Evolutionary conservation across 805 yeast species (phyloP).

Genomic region (Zygoascus bituminiphila): DNA sequence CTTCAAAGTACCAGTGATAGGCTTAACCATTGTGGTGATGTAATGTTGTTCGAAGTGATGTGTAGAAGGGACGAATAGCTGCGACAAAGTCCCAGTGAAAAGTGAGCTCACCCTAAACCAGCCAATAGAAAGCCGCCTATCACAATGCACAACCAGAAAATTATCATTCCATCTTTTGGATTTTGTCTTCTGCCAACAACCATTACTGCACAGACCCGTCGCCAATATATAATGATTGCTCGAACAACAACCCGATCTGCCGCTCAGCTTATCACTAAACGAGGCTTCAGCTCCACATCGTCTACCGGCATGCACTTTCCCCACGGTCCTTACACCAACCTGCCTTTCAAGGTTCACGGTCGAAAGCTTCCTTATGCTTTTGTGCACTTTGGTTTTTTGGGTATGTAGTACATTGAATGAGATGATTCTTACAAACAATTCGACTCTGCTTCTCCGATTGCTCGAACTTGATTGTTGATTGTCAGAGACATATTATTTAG

Average conservation of each 20-base stretch:
- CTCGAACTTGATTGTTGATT: too few species aligned
- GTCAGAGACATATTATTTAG: too few species aligned
- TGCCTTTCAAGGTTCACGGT: slow-evolving; percentile 91
- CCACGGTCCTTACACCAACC: slow-evolving; percentile 82
- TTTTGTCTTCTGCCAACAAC: background rate
- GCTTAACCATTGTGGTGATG: slow-evolving; percentile 34
- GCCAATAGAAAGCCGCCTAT: slow-evolving; percentile 1
- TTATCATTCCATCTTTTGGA: slow-evolving; percentile 3
- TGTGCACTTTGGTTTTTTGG: slow-evolving; percentile 70
- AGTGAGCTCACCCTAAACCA: background rate
- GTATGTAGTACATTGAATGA: too few species aligned
- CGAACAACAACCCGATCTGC: slow-evolving; percentile 8
- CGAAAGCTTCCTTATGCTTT: slow-evolving; percentile 85
- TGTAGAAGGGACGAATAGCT: slow-evolving; percentile 1
- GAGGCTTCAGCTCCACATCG: slow-evolving; percentile 30
- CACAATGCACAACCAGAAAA: slow-evolving; percentile 1
- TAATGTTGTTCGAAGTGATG: background rate
- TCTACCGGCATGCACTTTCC: slow-evolving; percentile 44
- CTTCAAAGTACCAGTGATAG: slow-evolving; percentile 76
- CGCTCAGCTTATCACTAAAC: slow-evolving; percentile 17
- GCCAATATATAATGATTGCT: background rate
- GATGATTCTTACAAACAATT: too few species aligned
- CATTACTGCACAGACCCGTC: background rate
- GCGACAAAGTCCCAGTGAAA: background rate
- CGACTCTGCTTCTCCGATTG: too few species aligned